Conservation (phyloP, 2,329 filamentous ascomycete species). For the Xylariaceae sp. region DNA sequence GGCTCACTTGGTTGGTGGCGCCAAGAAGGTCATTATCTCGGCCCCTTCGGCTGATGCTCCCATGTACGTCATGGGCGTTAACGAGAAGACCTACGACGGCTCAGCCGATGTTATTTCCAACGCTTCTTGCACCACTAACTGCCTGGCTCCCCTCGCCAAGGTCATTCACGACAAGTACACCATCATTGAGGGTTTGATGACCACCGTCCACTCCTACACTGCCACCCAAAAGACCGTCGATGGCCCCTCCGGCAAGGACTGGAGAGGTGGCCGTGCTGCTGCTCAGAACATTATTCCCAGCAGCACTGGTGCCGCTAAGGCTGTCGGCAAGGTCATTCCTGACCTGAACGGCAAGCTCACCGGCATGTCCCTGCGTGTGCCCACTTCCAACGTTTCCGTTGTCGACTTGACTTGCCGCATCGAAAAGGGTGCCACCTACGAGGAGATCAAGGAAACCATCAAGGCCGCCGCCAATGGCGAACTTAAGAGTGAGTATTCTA, state of each 20-base stretch:
- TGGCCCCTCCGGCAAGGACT: conserved; percentile 96
- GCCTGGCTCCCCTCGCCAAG: conserved; percentile 98
- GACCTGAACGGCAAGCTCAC: conserved; percentile 98
- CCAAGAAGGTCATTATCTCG: conserved; percentile 96
- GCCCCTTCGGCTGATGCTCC: conserved; percentile 91
- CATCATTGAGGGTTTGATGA: conserved; percentile 99
- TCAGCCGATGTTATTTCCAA: conserved; percentile 95
- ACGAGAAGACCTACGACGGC: conserved; percentile 88
- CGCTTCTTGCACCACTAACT: conserved; percentile 99
- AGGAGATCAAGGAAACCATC: conserved; percentile 88
- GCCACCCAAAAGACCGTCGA: conserved; percentile 99
- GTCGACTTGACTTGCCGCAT: conserved; percentile 93
- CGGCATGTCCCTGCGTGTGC: conserved; percentile 99
- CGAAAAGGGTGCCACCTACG: conserved; percentile 83
- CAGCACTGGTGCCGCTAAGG: conserved; percentile 99
- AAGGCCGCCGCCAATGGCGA: conserved; percentile 80
- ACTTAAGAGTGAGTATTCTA: conserved; percentile 68
- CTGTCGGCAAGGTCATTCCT: conserved; percentile 99
- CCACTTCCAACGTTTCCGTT: conserved; percentile 97
- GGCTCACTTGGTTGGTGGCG: conserved; percentile 91
- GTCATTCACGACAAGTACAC: conserved; percentile 97
- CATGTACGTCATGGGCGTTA: conserved; percentile 99
- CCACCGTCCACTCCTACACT: conserved; percentile 99
- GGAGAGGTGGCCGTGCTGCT: conserved; percentile 97
- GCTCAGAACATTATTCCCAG: conserved; percentile 99